Conservation (phyloP, 192 early-diverging fungal genomes). For the Backusella psychrophila region DNA sequence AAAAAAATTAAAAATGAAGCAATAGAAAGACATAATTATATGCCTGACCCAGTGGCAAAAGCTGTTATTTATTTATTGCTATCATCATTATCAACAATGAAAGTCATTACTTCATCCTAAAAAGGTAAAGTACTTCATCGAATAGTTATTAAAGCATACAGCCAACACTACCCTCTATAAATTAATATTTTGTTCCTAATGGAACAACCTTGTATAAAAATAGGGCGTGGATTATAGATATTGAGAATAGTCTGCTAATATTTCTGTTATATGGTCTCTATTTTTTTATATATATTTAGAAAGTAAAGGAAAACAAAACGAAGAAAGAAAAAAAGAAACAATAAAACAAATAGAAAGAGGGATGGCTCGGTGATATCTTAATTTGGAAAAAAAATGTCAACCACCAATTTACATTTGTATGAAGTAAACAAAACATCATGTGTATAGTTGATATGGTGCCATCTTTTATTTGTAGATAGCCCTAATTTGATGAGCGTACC, state of each 20-base stretch:
- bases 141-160: not conserved
- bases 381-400: not conserved
- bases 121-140: not conserved
- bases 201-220: not conserved
- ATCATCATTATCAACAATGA: not conserved
- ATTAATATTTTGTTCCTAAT: not conserved
- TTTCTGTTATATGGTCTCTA: not conserved
- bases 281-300: not conserved
- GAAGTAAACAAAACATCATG: not conserved
- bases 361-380: not conserved
- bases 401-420: not conserved
- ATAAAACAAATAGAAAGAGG: not conserved
- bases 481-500: not conserved
- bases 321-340: not conserved
- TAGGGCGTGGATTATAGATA: not conserved
- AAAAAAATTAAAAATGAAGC: not conserved
- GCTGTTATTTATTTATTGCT: not conserved
- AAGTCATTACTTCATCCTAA: not conserved
- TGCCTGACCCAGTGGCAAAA: not conserved
- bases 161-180: no score
- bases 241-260: no score
- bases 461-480: not conserved
- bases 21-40: not conserved
- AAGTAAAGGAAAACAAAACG: not conserved
- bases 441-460: not conserved